Evolutionary conservation across 176 grass and related monocot genomes (phyloP).

Genomic region (Avena atlantica): DNA sequence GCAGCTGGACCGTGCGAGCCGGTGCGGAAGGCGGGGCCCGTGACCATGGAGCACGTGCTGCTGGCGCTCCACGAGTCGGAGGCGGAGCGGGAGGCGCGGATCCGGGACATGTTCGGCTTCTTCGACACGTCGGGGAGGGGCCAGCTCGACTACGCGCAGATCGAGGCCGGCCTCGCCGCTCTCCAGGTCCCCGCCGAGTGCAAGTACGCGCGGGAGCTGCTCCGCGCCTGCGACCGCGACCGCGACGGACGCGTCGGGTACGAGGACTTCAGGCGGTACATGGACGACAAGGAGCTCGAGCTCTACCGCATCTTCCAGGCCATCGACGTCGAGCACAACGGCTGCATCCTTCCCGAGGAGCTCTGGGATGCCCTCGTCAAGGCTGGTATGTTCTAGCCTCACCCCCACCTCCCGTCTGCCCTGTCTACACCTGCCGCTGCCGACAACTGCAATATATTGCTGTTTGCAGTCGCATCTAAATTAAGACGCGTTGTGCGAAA

Average conservation of each 20-base stretch:
- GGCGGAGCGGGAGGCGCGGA: constrained; percentile 89
- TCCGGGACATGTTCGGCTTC: constrained; percentile 85
- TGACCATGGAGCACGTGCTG: constrained; percentile 93
- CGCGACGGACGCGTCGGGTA: constrained; percentile 85
- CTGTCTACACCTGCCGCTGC: background rate
- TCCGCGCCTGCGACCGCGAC: constrained; percentile 88
- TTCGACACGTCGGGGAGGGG: constrained; percentile 75
- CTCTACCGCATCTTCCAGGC: constrained; percentile 98
- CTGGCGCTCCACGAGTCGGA: constrained; percentile 81
- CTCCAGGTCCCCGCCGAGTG: constrained; percentile 79
- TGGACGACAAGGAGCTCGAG: constrained; percentile 99
- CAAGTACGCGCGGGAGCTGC: constrained; percentile 91
- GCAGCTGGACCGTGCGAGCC: constrained; percentile 50
- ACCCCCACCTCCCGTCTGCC: background rate
- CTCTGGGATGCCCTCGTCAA: constrained; percentile 95
- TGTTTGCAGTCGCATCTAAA: background rate
- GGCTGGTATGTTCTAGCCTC: constrained; percentile 65
- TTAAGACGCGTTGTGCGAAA: constrained; percentile 33
- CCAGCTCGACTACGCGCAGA: constrained; percentile 90
- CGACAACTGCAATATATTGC: background rate
- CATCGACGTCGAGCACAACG: constrained; percentile 96
- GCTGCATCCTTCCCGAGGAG: constrained; percentile 96
- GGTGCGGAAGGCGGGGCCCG: constrained; percentile 64
- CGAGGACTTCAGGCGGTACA: constrained; percentile 87
- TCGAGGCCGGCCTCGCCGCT: constrained; percentile 83